Percentiles rank a stretch among this genome's conserved stretches.
Evolutionary conservation across 2,329 filamentous ascomycete species (phyloP).

Genomic region (Penicillium sp.): DNA sequence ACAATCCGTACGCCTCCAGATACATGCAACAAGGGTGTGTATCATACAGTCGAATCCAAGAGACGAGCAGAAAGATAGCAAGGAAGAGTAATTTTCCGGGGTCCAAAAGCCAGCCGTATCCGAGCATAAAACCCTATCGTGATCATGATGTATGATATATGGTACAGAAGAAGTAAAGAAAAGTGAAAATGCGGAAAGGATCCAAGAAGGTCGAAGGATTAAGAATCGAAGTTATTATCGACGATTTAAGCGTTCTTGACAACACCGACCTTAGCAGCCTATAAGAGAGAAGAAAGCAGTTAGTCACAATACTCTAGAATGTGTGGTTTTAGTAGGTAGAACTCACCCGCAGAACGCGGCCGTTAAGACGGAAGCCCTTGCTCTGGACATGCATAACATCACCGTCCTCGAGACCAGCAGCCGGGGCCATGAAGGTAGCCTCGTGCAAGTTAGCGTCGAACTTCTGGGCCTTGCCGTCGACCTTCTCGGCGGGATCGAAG

Average conservation of each 20-base stretch:
- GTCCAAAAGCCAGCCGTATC: conserved; percentile 26
- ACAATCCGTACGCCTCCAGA: conserved; percentile 33
- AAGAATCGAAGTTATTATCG: conserved; percentile 10
- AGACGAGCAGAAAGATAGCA: conserved; percentile 25
- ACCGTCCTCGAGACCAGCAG: conserved; percentile 84
- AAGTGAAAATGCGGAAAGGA: conserved; percentile 6
- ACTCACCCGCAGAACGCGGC: conserved; percentile 71
- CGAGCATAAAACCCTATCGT: conserved; percentile 27
- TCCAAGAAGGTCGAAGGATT: neutral
- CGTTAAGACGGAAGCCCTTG: conserved; percentile 94
- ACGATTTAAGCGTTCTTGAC: conserved; percentile 69
- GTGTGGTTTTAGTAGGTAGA: neutral
- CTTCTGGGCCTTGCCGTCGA: conserved; percentile 64
- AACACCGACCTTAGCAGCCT: conserved; percentile 91
- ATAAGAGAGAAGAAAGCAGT: conserved; percentile 15
- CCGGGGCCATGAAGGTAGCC: conserved; percentile 89
- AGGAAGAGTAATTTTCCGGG: conserved; percentile 23
- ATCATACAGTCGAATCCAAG: conserved; percentile 38
- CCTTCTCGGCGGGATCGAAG: conserved; percentile 65
- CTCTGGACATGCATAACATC: conserved; percentile 89
- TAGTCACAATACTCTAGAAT: neutral
- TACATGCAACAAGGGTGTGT: conserved; percentile 32
- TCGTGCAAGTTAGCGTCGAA: conserved; percentile 98
- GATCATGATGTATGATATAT: conserved; percentile 36
- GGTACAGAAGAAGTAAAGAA: conserved; percentile 32